phyloP scores from a whole-genome alignment of 2,329 filamentous ascomycete species.

The Lachnellula willkommii region DNA sequence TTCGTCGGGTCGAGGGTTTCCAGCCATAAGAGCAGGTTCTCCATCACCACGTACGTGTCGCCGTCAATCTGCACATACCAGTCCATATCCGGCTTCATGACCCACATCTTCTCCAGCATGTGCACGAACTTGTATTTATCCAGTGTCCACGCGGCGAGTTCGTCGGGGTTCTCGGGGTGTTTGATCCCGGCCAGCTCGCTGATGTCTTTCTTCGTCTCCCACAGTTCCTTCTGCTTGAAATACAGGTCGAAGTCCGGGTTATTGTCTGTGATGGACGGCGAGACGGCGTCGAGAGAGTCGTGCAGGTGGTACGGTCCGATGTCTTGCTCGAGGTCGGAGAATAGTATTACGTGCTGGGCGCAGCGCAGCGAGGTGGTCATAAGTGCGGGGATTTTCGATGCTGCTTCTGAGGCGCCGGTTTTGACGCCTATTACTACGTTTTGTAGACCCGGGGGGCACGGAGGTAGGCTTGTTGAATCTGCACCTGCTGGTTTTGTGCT shows the following conservation, averaged over 20 bases:
- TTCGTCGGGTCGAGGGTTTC: slow-evolving; percentile 24
- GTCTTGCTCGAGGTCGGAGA: not conserved
- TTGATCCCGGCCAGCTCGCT: slow-evolving; percentile 19
- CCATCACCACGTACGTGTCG: slow-evolving; percentile 52
- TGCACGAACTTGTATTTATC: slow-evolving; percentile 61
- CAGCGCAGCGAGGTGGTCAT: not conserved
- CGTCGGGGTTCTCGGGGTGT: slow-evolving; percentile 21
- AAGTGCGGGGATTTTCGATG: not conserved
- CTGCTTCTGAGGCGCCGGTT: not conserved
- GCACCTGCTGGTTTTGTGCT: too few species aligned
- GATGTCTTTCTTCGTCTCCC: slow-evolving; percentile 40
- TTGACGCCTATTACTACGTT: not conserved
- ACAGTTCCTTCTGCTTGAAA: slow-evolving; percentile 38
- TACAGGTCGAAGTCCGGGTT: slow-evolving; percentile 47
- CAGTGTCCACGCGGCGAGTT: slow-evolving; percentile 44
- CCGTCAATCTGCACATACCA: slow-evolving; percentile 57
- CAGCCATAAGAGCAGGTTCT: slow-evolving; percentile 38
- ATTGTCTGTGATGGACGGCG: slow-evolving; percentile 36
- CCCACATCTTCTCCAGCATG: slow-evolving; percentile 51
- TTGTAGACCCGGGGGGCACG: not conserved
- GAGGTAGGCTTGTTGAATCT: too few species aligned
- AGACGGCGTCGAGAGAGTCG: slow-evolving; percentile 43
- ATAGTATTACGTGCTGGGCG: not conserved
- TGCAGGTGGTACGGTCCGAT: slow-evolving; percentile 32
- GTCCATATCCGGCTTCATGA: slow-evolving; percentile 46